phyloP scores from a whole-genome alignment of 768 basidiomycete genomes.

The Sistotremastrum niveocremeum region DNA sequence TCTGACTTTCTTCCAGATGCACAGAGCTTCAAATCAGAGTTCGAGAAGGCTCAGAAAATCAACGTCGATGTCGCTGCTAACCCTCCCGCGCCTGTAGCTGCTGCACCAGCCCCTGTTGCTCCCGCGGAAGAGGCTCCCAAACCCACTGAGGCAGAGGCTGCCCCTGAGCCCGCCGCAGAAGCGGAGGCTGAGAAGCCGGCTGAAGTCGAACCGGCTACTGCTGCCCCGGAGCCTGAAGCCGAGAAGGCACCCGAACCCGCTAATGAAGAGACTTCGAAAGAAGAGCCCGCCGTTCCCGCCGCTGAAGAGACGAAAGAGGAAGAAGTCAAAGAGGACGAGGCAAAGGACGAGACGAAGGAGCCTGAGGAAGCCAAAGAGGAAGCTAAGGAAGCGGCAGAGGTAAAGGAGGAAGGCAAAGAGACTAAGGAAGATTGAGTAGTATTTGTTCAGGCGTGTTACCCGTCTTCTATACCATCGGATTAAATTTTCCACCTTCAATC shows the following conservation, averaged over 20 bases:
- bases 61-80: constrained; percentile 34
- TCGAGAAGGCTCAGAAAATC: constrained; percentile 69
- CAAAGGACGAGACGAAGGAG: constrained; percentile 4
- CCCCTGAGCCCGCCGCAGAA: constrained; percentile 16
- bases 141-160: constrained; percentile 3
- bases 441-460: neutral
- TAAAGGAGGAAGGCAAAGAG: constrained; percentile 19
- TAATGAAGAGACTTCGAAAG: too few relatives aligned
- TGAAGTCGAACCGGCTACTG: constrained; percentile 11
- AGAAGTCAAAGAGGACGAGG: constrained; percentile 11
- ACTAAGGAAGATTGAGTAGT: constrained; percentile 20
- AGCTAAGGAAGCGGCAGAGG: constrained; percentile 18
- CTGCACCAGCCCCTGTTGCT: constrained; percentile 7
- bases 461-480: neutral
- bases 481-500: neutral
- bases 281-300: constrained; percentile 1
- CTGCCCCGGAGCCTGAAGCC: constrained; percentile 13
- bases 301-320: constrained; percentile 12
- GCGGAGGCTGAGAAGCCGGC: constrained; percentile 11
- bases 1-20: constrained; percentile 42
- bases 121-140: constrained; percentile 5
- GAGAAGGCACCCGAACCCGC: constrained; percentile 5
- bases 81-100: constrained; percentile 5
- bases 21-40: constrained; percentile 73
- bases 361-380: constrained; percentile 15